Evolutionary conservation across 202 grass and related monocot species (phyloP).

Genomic region (Zizania palustris): DNA sequence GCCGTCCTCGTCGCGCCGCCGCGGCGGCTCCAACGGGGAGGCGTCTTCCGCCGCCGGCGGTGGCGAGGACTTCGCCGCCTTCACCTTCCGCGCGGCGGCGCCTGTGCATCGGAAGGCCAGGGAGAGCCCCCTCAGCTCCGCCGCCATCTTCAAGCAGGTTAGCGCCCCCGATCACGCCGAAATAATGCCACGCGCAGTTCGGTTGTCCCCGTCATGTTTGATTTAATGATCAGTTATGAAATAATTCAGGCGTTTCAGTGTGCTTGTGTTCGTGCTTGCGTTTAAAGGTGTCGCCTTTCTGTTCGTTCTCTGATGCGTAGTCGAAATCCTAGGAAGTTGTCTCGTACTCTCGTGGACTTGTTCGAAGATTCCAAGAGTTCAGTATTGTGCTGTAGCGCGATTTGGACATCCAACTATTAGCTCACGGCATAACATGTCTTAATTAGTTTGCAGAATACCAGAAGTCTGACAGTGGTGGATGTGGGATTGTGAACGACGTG

Average conservation of each 20-base stretch:
- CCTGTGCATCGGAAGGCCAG: conserved; percentile 67
- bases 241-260: not conserved
- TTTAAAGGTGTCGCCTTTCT: conserved; percentile 1
- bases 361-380: not conserved
- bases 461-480: not conserved
- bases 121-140: conserved; percentile 81
- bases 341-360: not conserved
- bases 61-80: conserved; percentile 19
- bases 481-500: conserved; percentile 39
- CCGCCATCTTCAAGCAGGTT: conserved; percentile 87
- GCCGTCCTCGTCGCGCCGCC: conserved; percentile 40
- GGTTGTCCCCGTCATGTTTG: not conserved
- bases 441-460: not conserved
- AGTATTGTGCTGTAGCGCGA: not conserved
- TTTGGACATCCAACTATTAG: not conserved
- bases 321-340: not conserved
- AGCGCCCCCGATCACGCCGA: conserved; percentile 11
- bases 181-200: conserved; percentile 20
- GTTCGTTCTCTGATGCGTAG: not conserved
- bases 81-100: conserved; percentile 64
- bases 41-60: conserved; percentile 8
- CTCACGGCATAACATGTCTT: not conserved
- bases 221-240: conserved; percentile 2
- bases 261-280: not conserved
- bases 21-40: conserved; percentile 6